A percentile compares a stretch with the other conserved stretches of the same genome.
phyloP scores from a whole-genome alignment of 176 grass and related monocot species.

The Paspalum notatum region DNA sequence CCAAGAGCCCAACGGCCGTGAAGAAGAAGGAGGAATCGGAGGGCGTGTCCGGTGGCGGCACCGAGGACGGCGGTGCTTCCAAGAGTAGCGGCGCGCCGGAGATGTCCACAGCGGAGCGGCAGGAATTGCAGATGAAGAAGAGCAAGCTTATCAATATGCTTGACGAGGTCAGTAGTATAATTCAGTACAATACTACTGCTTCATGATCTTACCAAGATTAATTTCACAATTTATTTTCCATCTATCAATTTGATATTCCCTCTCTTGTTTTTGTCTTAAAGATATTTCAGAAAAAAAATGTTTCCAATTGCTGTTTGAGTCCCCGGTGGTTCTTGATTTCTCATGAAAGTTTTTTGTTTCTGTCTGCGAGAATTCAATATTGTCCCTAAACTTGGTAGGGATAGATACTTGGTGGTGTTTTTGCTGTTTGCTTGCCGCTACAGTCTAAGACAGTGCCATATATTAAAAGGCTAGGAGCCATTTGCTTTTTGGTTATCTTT shows the following conservation, averaged over 20 bases:
- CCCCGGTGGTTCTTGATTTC: background rate
- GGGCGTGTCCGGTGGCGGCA: constrained; percentile 43
- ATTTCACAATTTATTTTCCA: background rate
- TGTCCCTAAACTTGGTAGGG: constrained; percentile 14
- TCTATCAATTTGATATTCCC: background rate
- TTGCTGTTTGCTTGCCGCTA: constrained; percentile 36
- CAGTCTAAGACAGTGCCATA: constrained; percentile 25
- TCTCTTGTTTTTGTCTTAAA: background rate
- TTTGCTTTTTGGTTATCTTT: constrained; percentile 52
- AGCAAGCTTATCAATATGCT: constrained; percentile 97
- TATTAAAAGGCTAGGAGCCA: constrained; percentile 32
- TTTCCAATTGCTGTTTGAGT: background rate
- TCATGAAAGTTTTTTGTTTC: background rate
- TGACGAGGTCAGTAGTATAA: constrained; percentile 75
- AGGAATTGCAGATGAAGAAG: constrained; percentile 99
- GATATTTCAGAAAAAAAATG: background rate
- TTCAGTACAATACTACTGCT: background rate
- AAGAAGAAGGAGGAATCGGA: constrained; percentile 61
- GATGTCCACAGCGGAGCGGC: constrained; percentile 85
- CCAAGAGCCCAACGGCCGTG: constrained; percentile 28
- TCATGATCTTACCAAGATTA: background rate
- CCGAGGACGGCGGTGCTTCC: constrained; percentile 34
- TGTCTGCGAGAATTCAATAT: background rate
- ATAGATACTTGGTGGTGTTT: constrained; percentile 30
- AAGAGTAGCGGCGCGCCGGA: constrained; percentile 41